Evolutionary conservation across 306 rosid genomes (phyloP).

Genomic region (Begonia fuchsioides): DNA sequence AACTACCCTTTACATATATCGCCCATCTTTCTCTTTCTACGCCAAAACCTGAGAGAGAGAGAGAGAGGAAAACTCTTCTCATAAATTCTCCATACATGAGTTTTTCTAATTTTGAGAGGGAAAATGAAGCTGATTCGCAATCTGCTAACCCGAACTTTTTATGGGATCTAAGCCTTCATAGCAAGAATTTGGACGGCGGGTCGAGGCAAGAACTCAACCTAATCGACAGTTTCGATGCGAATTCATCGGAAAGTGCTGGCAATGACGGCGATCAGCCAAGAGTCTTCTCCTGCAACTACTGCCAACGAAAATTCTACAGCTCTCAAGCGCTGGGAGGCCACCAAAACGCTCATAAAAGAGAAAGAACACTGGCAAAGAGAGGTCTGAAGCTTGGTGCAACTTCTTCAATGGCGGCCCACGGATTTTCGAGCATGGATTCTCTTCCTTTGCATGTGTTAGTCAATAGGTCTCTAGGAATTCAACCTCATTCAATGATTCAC

Average conservation of each 20-base stretch:
- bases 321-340: constrained; percentile 98
- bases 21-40: constrained; percentile 13
- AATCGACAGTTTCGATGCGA: constrained; percentile 41
- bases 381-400: constrained; percentile 22
- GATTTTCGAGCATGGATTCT: constrained; percentile 64
- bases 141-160: constrained; percentile 11
- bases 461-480: constrained; percentile 69
- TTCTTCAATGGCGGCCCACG: constrained; percentile 9
- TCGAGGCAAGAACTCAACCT: constrained; percentile 54
- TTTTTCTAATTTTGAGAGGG: constrained; percentile 10
- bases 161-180: constrained; percentile 60
- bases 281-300: constrained; percentile 86
- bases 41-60: constrained; percentile 1
- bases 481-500: constrained; percentile 55
- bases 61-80: constrained; percentile 5
- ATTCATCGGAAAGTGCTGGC: constrained; percentile 17
- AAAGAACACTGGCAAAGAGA: constrained; percentile 63
- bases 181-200: constrained; percentile 24
- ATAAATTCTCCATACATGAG: constrained; percentile 19
- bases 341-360: constrained; percentile 93
- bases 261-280: constrained; percentile 27
- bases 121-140: constrained; percentile 1
- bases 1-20: constrained; percentile 12
- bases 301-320: constrained; percentile 79
- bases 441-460: constrained; percentile 75